These are phyloP conservation scores for Xanthoconium stramineum DNA, from an alignment of 768 basidiomycete genomes.

Conservation along the genomic window DNA sequence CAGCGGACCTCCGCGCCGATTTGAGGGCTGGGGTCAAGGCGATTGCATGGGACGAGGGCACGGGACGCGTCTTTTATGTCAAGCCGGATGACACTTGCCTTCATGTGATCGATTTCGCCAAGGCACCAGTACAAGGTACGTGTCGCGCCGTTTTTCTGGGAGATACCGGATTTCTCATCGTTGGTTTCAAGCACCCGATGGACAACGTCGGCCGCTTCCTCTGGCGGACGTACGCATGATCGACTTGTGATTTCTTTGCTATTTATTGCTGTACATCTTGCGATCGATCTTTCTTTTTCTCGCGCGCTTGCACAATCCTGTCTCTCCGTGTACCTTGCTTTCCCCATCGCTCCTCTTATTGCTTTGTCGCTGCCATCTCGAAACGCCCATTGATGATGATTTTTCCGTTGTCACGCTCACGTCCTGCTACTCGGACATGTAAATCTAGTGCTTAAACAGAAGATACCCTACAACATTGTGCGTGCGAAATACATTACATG, in stretches of 20 bases:
- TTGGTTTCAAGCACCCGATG: slow-evolving; percentile 30
- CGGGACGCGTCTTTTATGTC: slow-evolving; percentile 56
- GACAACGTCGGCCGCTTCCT: slow-evolving; percentile 30
- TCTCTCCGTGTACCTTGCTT: slow-evolving; percentile 1
- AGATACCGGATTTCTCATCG: background rate
- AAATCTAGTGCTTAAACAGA: slow-evolving; percentile 12
- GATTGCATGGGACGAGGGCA: slow-evolving; percentile 64
- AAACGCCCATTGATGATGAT: background rate
- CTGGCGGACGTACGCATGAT: slow-evolving; percentile 33
- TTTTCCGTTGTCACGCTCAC: background rate
- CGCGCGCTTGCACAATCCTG: background rate
- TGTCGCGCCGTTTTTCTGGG: background rate
- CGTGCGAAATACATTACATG: slow-evolving; percentile 24
- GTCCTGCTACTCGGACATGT: slow-evolving; percentile 8
- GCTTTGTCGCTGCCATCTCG: background rate
- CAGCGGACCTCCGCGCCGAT: slow-evolving; percentile 16
- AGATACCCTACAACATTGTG: slow-evolving; percentile 16
- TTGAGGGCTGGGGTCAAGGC: slow-evolving; percentile 38
- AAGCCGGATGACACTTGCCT: slow-evolving; percentile 39
- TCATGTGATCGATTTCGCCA: slow-evolving; percentile 48
- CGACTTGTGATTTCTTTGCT: slow-evolving; percentile 18
- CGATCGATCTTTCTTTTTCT: background rate
- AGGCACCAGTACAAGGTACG: slow-evolving; percentile 34
- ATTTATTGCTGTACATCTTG: background rate
- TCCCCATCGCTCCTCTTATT: slow-evolving; percentile 1